A percentile compares a stretch with the other conserved stretches of the same genome.
These are phyloP conservation scores for Pseudevernia furfuracea DNA, from an alignment of 495 filamentous ascomycete species.

Conservation along the genomic window DNA sequence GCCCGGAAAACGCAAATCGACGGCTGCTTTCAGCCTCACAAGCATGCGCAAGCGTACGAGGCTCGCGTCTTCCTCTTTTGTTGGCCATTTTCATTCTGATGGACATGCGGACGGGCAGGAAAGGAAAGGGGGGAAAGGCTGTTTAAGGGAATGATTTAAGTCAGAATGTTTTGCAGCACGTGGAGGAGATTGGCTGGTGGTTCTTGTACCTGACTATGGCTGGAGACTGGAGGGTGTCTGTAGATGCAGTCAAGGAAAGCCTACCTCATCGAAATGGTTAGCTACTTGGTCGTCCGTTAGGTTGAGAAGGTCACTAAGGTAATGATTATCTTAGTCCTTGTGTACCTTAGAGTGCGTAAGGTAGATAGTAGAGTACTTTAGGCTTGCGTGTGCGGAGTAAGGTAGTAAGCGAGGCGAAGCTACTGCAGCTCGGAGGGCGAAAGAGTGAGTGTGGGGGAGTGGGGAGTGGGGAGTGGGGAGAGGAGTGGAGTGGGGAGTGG, in stretches of 20 bases:
- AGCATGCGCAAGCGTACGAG: neutral
- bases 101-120: neutral
- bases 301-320: too few species aligned
- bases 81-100: neutral
- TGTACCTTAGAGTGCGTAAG: too few species aligned
- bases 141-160: neutral
- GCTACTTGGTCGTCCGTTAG: too few species aligned
- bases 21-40: neutral
- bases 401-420: neutral
- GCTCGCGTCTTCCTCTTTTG: neutral
- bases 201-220: constrained; percentile 7
- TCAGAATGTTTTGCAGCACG: constrained; percentile 6
- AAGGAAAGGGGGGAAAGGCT: neutral
- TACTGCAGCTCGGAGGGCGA: constrained; percentile 8
- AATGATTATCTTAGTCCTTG: too few species aligned
- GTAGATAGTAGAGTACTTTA: too few species aligned
- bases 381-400: neutral
- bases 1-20: neutral
- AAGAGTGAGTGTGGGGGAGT: too few species aligned
- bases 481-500: neutral
- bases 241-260: too few species aligned
- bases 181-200: neutral
- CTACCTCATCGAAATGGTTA: too few species aligned
- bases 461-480: neutral
- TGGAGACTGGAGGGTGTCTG: neutral